Evolutionary conservation across 139 green algal genomes (phyloP).

Genomic region (Chloropicon primus): DNA sequence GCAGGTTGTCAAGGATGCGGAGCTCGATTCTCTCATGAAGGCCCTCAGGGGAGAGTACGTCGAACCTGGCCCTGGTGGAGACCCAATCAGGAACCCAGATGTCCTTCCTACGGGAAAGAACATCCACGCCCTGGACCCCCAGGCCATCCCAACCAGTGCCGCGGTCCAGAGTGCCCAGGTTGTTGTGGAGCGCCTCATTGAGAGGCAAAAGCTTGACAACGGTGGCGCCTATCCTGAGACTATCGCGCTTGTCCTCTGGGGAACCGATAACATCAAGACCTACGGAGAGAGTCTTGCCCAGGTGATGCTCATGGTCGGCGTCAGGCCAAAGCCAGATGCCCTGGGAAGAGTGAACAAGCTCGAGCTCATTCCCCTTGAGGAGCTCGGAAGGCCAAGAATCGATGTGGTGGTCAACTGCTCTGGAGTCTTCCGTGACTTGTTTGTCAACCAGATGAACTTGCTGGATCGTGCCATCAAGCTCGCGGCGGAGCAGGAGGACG

Average conservation of each 20-base stretch:
- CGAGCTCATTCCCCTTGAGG: slow-evolving; percentile 93
- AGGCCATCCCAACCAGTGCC: slow-evolving; percentile 79
- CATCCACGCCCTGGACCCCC: slow-evolving; percentile 97
- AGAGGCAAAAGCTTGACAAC: slow-evolving; percentile 73
- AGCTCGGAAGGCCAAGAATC: slow-evolving; percentile 84
- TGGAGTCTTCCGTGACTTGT: slow-evolving; percentile 97
- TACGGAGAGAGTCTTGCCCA: slow-evolving; percentile 90
- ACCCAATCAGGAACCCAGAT: slow-evolving; percentile 95
- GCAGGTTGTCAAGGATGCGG: slow-evolving; percentile 95
- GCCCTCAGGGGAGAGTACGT: slow-evolving; percentile 83
- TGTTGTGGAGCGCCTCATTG: slow-evolving; percentile 87
- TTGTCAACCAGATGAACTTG: slow-evolving; percentile 98
- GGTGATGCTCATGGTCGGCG: slow-evolving; percentile 91
- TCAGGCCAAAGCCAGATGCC: slow-evolving; percentile 80
- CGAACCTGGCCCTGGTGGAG: slow-evolving; percentile 86
- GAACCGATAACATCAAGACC: slow-evolving; percentile 99
- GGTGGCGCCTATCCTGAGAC: slow-evolving; percentile 88
- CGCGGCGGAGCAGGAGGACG: slow-evolving; percentile 91
- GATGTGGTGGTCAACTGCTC: slow-evolving; percentile 99
- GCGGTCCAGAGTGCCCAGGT: slow-evolving; percentile 69
- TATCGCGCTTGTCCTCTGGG: slow-evolving; percentile 96
- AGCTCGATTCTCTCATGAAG: slow-evolving; percentile 80
- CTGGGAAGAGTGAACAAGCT: slow-evolving; percentile 99
- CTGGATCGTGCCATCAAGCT: slow-evolving; percentile 95
- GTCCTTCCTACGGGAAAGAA: slow-evolving; percentile 99